Base-by-base conservation (phyloP, 2,329 filamentous ascomycete genomes). In the Curvularia spicifera region DNA sequence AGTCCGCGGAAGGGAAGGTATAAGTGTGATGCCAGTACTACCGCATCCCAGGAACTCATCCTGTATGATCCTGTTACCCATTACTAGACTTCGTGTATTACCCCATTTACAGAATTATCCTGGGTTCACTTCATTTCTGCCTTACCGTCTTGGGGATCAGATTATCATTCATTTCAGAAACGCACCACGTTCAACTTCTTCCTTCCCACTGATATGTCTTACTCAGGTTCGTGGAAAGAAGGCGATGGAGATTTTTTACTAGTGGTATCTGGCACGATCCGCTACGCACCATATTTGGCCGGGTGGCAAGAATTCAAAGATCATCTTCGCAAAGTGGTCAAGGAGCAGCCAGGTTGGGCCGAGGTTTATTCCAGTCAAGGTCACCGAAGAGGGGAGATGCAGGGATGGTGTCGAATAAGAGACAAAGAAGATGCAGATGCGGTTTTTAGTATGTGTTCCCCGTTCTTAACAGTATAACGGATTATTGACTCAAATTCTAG, bases 221-320 rank as follows among this genome's bases (percentile, higher is more conserved):
- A 57, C 20, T 28, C 35, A 12, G 59, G 47, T 35, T 49, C 42
- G 7, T 62, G 53, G 54, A 65, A 67, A 60, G 65, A 66, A 24
- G 63, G 53, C 15, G 61, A 67, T 18, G 71, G 69, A 5, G 67
- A 75, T 31, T 76, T 69, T 31, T 39, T 76, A 47, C 60, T 76
- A 20, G 69, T 74, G 7, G 68, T 67, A 18, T 72, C 68, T 48
- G 73, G 71, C 5, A 56, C 57, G 15, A 67, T 57, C 8, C 65
- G 63, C 5, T 63, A 66, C 54, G 70, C 70, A 24, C 68, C 72
- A 1, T 74, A 70, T 44, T 52, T 76, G 33, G 52, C 60, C 1
- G 70, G 64, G 6, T 78, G 76, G 76, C 68, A 73, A 67, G 68
- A 71, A n/a, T 73, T 77, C 63, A 78, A 78, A 59, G 76, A 78